Conservation (phyloP, 768 basidiomycete genomes). For the Mrakia blollopis region DNA sequence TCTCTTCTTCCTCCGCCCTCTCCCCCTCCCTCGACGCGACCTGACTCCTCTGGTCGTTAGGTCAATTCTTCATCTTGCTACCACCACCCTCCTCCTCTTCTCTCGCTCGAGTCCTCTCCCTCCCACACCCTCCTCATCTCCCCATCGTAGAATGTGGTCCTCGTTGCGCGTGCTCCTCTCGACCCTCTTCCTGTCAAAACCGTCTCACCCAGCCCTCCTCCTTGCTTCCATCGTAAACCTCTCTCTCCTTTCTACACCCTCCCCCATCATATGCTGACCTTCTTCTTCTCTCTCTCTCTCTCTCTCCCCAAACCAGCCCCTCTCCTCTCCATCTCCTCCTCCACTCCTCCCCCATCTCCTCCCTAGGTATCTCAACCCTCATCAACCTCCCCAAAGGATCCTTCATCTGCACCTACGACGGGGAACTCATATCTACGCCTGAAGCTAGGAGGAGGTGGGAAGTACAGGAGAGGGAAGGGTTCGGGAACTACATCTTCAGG, state of each 20-base stretch:
- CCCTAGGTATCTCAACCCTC: slow-evolving; percentile 22
- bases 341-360: slow-evolving; percentile 7
- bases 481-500: slow-evolving; percentile 25
- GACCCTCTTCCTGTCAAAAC: slow-evolving; percentile 5
- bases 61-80: slow-evolving; percentile 17
- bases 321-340: not conserved
- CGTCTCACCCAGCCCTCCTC: not conserved
- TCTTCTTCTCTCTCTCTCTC: not conserved
- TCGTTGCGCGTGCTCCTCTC: not conserved
- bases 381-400: not conserved
- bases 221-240: not conserved
- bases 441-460: slow-evolving; percentile 15
- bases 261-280: too few relatives aligned
- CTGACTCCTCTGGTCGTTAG: not conserved
- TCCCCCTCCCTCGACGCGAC: not conserved
- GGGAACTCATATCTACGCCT: slow-evolving; percentile 3
- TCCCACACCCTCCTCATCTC: slow-evolving; percentile 20
- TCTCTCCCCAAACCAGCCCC: not conserved
- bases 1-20: not conserved
- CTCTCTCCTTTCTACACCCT: not conserved
- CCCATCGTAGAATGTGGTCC: slow-evolving; percentile 25
- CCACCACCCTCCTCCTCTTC: not conserved
- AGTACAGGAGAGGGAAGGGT: not conserved
- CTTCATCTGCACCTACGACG: slow-evolving; percentile 29
- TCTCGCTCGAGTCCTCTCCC: not conserved